Evolutionary conservation across 768 basidiomycete species (phyloP).

Genomic region (Mycena vitilis): DNA sequence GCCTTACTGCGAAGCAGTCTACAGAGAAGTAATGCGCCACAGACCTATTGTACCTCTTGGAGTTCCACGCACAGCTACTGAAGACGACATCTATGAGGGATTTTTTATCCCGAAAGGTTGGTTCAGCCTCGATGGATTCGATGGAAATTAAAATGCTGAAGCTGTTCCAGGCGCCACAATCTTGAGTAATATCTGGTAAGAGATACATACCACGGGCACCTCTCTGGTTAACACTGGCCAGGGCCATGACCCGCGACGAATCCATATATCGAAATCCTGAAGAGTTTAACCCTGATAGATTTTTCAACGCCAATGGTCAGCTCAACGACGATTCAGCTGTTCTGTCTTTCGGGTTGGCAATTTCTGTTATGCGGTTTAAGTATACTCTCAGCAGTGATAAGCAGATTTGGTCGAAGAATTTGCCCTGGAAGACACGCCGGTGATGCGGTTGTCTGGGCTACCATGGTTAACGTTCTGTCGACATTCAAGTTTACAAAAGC

Average conservation of each 20-base stretch:
- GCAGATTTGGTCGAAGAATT: slow-evolving; percentile 17
- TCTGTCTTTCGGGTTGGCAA: not conserved
- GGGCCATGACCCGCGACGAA: slow-evolving; percentile 23
- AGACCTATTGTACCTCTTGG: slow-evolving; percentile 35
- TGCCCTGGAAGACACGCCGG: slow-evolving; percentile 18
- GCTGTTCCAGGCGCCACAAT: slow-evolving; percentile 9
- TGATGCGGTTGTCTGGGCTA: slow-evolving; percentile 14
- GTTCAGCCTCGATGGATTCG: not conserved
- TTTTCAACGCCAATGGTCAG: slow-evolving; percentile 13
- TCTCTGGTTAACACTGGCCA: not conserved
- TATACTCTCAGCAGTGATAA: not conserved
- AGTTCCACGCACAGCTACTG: slow-evolving; percentile 28
- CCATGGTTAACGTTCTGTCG: slow-evolving; percentile 17
- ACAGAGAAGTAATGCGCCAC: slow-evolving; percentile 42
- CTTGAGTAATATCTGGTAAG: slow-evolving; percentile 14
- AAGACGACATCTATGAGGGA: slow-evolving; percentile 33
- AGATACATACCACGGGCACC: too few species aligned
- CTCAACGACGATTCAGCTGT: not conserved
- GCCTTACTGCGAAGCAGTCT: slow-evolving; percentile 41
- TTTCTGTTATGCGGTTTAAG: not conserved
- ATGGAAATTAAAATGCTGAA: not conserved
- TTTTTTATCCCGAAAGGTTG: slow-evolving; percentile 32
- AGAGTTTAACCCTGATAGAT: slow-evolving; percentile 15
- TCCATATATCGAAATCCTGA: slow-evolving; percentile 14
- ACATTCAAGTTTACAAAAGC: slow-evolving; percentile 34